Evolutionary conservation across 2,329 filamentous ascomycete species (phyloP), one percentile per base, ranked within the genome.

Genomic region (Xylariaceae sp.): DNA sequence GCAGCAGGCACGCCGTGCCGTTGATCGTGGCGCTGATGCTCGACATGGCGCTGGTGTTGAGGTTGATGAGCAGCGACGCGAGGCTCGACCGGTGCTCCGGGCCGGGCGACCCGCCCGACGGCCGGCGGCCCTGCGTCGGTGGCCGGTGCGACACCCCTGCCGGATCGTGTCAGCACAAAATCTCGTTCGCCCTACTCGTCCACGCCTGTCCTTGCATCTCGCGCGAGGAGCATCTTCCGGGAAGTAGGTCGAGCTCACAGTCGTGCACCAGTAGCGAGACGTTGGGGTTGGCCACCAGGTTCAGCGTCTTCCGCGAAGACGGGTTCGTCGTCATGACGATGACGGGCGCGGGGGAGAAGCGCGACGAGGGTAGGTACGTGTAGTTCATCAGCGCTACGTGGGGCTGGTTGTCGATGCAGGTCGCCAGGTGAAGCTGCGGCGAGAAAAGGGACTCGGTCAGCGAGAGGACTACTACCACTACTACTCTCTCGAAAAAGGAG

Each of bases 371-470:
- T 15, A 98, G 82, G 64, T 95, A 96, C 54, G 92, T 96, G 68
- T 96, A 96, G 68, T 94, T 95, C 92, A 98, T 98, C 45, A 98
- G 77, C 23, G 88, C 93, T 46, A 96, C 86, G 58, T 96, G 87
- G 8, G 92, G 92, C 43, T 79, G 70, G 52, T 92, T 83, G 47
- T 83, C 72, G 49, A 78, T 78, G 59, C 84, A 93, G 36, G 92
- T 98, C 49, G 92, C 89, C 33, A 98, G 82, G 61, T 98, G 92
- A 47, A 98, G 86, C 88, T 94, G 52, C 23, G 28, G 38, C 14
- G 31, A 39, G 39, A 19, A 24, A 13, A 19, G 16, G 12, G 19
- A 17, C 3, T 6, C 10, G 21, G 11, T 13, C 13, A 14, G 14
- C n/a, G 11, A 13, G 16, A 30, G 29, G n/a, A n/a, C n/a, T n/a